These are phyloP conservation scores for Rhizopus stolonifer DNA, from an alignment of 371 early-diverging fungal species.

Conservation along the genomic window DNA sequence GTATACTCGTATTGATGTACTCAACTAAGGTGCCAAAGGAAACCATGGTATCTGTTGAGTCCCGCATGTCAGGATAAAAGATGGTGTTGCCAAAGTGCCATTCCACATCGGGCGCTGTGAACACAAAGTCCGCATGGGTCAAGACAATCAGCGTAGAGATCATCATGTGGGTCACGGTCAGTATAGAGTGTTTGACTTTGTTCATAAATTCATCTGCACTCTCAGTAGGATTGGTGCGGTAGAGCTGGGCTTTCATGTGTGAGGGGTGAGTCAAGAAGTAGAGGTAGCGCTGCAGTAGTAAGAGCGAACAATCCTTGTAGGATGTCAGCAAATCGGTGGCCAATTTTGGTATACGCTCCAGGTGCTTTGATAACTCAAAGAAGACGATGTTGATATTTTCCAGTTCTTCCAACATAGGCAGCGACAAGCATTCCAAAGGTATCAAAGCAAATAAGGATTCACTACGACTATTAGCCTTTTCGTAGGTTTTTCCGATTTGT, in stretches of 20 bases:
- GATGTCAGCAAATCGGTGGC: conserved; percentile 30
- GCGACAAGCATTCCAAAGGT: conserved; percentile 36
- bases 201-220: conserved; percentile 14
- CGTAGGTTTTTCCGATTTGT: conserved; percentile 38
- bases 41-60: conserved; percentile 6
- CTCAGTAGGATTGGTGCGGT: conserved; percentile 36
- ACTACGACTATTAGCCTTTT: conserved; percentile 27
- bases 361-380: conserved; percentile 28
- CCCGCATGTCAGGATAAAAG: conserved; percentile 26
- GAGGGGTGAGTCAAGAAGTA: conserved; percentile 45
- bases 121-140: conserved; percentile 21
- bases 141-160: conserved; percentile 23
- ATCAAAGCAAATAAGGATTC: conserved; percentile 26
- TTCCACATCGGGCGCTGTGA: conserved; percentile 17
- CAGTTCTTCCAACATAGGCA: conserved; percentile 40
- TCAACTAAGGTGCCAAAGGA: conserved; percentile 41
- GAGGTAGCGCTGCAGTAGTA: conserved; percentile 38
- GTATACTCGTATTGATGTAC: conserved; percentile 26
- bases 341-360: conserved; percentile 18
- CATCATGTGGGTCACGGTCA: conserved; percentile 14
- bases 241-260: conserved; percentile 45
- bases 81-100: conserved; percentile 44
- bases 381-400: conserved; percentile 39
- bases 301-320: conserved; percentile 35
- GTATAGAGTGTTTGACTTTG: neutral